phyloP scores from a whole-genome alignment of 495 filamentous ascomycete species.

The Chaetomidium leptoderma region DNA sequence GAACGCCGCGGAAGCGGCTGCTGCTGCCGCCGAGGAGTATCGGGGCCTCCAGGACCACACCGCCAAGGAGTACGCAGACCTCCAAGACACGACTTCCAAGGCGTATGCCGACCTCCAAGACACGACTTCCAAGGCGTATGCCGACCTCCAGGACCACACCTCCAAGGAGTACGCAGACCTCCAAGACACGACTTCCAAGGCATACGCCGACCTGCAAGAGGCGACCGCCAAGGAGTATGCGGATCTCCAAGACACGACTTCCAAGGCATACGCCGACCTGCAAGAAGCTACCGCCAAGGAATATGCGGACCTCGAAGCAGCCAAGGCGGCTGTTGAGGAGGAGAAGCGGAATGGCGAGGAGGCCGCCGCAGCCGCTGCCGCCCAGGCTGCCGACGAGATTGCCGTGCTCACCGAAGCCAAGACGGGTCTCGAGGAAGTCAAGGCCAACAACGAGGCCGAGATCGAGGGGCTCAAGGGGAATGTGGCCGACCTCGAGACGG shows the following conservation, averaged over 20 bases:
- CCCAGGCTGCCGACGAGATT: slow-evolving; percentile 26
- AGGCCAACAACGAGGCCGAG: slow-evolving; percentile 28
- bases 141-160: slow-evolving; percentile 7
- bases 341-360: slow-evolving; percentile 25
- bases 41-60: slow-evolving; percentile 9
- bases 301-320: slow-evolving; percentile 13
- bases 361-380: slow-evolving; percentile 30
- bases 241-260: not conserved
- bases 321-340: slow-evolving; percentile 27
- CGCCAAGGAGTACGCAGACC: slow-evolving; percentile 16
- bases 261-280: slow-evolving; percentile 9
- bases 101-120: slow-evolving; percentile 17
- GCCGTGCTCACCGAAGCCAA: slow-evolving; percentile 25
- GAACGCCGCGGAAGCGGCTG: slow-evolving; percentile 21
- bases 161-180: slow-evolving; percentile 17
- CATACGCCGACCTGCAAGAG: slow-evolving; percentile 1
- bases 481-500: slow-evolving; percentile 17
- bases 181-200: slow-evolving; percentile 5
- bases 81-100: slow-evolving; percentile 8
- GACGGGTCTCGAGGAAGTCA: slow-evolving; percentile 25
- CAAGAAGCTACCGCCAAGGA: slow-evolving; percentile 10
- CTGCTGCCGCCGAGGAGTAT: slow-evolving; percentile 15
- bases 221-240: slow-evolving; percentile 8
- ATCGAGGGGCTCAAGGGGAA: slow-evolving; percentile 25
- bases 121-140: slow-evolving; percentile 14